Evolutionary conservation across 1,139 yeast species (phyloP), one percentile per base, ranked within the genome.

Genomic region (Hansenula sp.): DNA sequence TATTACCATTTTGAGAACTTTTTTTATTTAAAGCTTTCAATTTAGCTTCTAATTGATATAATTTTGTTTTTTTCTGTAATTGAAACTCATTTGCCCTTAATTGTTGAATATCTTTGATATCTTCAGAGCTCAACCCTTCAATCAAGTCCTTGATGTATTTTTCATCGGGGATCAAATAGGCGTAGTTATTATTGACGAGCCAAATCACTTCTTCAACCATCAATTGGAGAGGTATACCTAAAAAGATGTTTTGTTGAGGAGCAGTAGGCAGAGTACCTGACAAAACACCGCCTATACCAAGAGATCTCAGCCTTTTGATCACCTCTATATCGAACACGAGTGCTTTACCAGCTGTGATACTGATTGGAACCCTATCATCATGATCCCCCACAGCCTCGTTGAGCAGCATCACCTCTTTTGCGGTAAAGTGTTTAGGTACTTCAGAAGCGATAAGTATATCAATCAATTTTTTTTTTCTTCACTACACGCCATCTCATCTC

Each of bases 241-340:
- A 68, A 55, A 90, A 84, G 31, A 82, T 69, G 56, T 88, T 90
- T 55, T 92, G 98, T 60, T 92, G 98, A 2, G 97, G 95, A 18
- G 90, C 89, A 36, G 79, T 73, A 0, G 96, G 86, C 29, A 92
- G 64, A 0, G 96, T 83, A 0, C 98, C 98, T 1, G 77, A 66
- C 17, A 92, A 67, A 1, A 83, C 77, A 0, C 98, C 98, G 31
- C 81, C 69, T 1, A 92, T 72, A 32, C 75, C 72, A 34, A 69
- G 62, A 19, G 64, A 69, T 20, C 97, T 68, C 25, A 89, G 66
- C 14, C 45, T 45, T 49, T 71, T 70, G 39, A 84, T 69, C 40
- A 71, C 75, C 1, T 71, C 72, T 3, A 82, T 53, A 41, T 73
- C 72, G 53, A 73, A 80, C 3, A 81, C 59, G 29, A 85, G 65